Evolutionary conservation across 1,284 basidiomycete genomes (phyloP).

Genomic region (Ceratobasidium sp.): DNA sequence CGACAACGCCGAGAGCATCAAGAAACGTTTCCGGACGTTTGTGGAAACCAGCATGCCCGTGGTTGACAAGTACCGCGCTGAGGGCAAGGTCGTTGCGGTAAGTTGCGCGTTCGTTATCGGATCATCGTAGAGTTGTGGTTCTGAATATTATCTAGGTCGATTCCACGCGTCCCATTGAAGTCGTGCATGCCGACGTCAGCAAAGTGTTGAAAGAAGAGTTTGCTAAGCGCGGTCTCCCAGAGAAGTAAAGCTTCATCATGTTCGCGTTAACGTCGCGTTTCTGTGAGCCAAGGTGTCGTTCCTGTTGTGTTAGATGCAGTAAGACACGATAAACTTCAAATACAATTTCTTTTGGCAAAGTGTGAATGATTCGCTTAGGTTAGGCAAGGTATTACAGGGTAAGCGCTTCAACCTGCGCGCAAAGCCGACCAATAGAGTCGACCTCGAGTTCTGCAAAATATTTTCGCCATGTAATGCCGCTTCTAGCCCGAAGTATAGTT

Average conservation of each 20-base stretch:
- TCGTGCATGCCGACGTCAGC: conserved; percentile 76
- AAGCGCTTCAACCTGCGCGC: no score
- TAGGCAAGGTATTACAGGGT: no score
- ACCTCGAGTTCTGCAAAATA: no score
- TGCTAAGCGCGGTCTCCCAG: conserved; percentile 39
- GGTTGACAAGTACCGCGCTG: conserved; percentile 83
- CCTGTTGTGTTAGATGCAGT: background rate
- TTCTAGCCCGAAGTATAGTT: background rate
- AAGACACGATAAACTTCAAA: background rate
- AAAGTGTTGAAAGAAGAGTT: conserved; percentile 65
- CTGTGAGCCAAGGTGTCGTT: background rate
- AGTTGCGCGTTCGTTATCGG: conserved; percentile 52
- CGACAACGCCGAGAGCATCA: conserved; percentile 96
- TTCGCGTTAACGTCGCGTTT: background rate
- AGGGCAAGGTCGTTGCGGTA: conserved; percentile 85
- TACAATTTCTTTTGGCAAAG: background rate
- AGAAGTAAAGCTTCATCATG: conserved; percentile 12
- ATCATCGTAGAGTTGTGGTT: background rate
- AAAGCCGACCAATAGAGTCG: no score
- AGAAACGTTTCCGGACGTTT: conserved; percentile 98
- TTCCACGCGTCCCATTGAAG: conserved; percentile 78
- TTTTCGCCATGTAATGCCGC: no score
- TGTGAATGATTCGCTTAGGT: background rate
- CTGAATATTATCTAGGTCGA: conserved; percentile 70
- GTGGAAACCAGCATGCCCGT: conserved; percentile 96